phyloP scores from a whole-genome alignment of 2,329 filamentous ascomycete species.

The Lecanicillium sp. region DNA sequence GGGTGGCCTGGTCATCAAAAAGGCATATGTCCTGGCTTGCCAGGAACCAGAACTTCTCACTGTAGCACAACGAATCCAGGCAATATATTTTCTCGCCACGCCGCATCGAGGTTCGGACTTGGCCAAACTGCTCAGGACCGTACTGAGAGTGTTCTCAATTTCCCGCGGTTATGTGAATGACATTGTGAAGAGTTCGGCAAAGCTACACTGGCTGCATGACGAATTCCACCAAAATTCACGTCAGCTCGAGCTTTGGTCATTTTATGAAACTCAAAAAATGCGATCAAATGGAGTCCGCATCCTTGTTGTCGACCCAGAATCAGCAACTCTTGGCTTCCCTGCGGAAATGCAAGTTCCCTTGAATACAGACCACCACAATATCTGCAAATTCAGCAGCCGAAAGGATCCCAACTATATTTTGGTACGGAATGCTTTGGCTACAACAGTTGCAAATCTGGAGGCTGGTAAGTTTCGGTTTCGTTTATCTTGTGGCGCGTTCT shows the following conservation, averaged over 20 bases:
- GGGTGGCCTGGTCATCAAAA: conserved; percentile 26
- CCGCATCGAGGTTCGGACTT: conserved; percentile 22
- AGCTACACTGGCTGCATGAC: conserved; percentile 18
- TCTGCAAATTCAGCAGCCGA: conserved; percentile 21
- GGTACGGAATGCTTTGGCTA: conserved; percentile 16
- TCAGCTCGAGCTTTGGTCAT: conserved; percentile 16
- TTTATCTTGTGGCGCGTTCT: too few relatives aligned
- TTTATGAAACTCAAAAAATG: conserved; percentile 18
- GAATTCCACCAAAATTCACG: conserved; percentile 16
- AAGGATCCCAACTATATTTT: conserved; percentile 17
- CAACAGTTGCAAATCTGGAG: conserved; percentile 8
- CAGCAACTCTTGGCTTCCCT: conserved; percentile 17
- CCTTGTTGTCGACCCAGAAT: conserved; percentile 16
- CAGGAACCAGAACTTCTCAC: conserved; percentile 10
- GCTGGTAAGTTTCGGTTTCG: conserved; percentile 2
- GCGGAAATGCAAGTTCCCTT: conserved; percentile 17
- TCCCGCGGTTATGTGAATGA: conserved; percentile 15
- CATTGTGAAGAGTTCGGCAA: conserved; percentile 12
- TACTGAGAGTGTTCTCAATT: conserved; percentile 13
- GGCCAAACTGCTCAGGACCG: conserved; percentile 16
- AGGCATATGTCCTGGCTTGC: conserved; percentile 19
- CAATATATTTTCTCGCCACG: conserved; percentile 22
- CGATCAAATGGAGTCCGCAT: conserved; percentile 9
- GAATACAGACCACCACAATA: conserved; percentile 20
- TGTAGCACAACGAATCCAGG: conserved; percentile 14